These are phyloP conservation scores for Vitis cinerea DNA, from an alignment of 164 flowering plant genomes.

Conservation along the genomic window DNA sequence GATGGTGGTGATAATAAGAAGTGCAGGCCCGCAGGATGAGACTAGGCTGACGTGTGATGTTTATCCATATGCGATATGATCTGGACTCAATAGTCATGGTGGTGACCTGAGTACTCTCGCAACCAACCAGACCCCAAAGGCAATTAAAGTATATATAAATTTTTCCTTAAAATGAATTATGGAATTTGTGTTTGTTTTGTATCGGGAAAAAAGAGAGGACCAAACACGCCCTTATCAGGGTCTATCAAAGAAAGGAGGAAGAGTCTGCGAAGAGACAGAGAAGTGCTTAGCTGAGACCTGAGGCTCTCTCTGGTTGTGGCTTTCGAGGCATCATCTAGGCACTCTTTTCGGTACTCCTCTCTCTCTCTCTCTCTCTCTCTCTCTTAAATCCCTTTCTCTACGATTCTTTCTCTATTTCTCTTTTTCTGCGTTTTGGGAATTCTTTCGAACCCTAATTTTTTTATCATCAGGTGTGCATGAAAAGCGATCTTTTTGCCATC, in stretches of 20 bases:
- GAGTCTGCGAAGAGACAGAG: neutral
- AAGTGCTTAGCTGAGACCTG: neutral
- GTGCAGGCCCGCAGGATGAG: too few relatives aligned
- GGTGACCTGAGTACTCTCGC: neutral
- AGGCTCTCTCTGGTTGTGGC: constrained; percentile 1
- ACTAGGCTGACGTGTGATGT: too few relatives aligned
- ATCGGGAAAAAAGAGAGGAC: constrained; percentile 18
- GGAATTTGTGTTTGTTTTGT: constrained; percentile 16
- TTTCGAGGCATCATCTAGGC: constrained; percentile 23
- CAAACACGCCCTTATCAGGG: constrained; percentile 37
- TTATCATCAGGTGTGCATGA: neutral
- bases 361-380: neutral
- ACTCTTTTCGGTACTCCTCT: constrained; percentile 25
- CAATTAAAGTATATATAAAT: neutral
- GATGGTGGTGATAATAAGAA: too few relatives aligned
- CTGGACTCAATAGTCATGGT: too few relatives aligned
- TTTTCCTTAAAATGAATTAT: neutral
- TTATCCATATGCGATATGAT: too few relatives aligned
- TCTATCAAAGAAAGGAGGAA: constrained; percentile 4
- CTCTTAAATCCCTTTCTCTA: neutral
- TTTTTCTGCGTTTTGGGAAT: neutral
- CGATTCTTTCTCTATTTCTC: neutral
- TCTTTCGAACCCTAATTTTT: neutral
- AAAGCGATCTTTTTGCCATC: neutral
- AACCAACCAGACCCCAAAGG: neutral